phyloP scores from a whole-genome alignment of 805 yeast genomes.

The Kodamaea fukazawae region DNA sequence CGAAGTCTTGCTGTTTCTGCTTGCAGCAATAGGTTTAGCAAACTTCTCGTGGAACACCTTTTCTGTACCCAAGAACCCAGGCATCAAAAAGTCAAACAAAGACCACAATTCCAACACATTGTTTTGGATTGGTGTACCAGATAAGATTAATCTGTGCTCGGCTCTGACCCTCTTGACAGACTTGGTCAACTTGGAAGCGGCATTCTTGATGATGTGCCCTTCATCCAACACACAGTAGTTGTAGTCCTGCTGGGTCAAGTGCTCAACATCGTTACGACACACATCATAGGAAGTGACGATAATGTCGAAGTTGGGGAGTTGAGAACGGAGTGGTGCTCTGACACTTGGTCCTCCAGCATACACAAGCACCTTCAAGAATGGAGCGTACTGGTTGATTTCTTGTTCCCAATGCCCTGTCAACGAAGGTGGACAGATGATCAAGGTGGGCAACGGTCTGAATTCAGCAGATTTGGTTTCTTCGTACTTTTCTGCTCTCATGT shows the following conservation, averaged over 20 bases:
- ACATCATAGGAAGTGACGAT: slow-evolving; percentile 96
- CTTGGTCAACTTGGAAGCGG: slow-evolving; percentile 81
- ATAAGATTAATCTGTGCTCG: slow-evolving; percentile 83
- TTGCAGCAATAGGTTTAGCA: slow-evolving; percentile 97
- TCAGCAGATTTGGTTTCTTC: slow-evolving; percentile 59
- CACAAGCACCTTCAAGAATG: slow-evolving; percentile 75
- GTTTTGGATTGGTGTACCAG: slow-evolving; percentile 98
- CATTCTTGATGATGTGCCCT: slow-evolving; percentile 95
- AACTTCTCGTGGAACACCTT: slow-evolving; percentile 90
- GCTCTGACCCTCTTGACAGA: slow-evolving; percentile 82
- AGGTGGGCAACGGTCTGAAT: slow-evolving; percentile 72
- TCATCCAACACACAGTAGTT: slow-evolving; percentile 96
- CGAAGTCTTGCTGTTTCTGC: slow-evolving; percentile 82
- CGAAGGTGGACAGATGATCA: slow-evolving; percentile 94
- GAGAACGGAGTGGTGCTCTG: slow-evolving; percentile 54
- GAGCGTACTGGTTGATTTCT: slow-evolving; percentile 86
- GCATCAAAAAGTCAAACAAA: slow-evolving; percentile 95
- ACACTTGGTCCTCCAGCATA: slow-evolving; percentile 91
- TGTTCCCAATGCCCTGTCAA: slow-evolving; percentile 99
- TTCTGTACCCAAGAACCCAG: slow-evolving; percentile 95
- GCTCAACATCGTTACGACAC: slow-evolving; percentile 83
- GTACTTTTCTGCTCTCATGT: slow-evolving; percentile 71
- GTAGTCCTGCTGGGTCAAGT: slow-evolving; percentile 59
- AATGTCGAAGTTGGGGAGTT: slow-evolving; percentile 64
- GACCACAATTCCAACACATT: slow-evolving; percentile 98